Evolutionary conservation across 2,329 filamentous ascomycete species (phyloP), one percentile per base, ranked within the genome.

Genomic region (Hypoxylon sp.): DNA sequence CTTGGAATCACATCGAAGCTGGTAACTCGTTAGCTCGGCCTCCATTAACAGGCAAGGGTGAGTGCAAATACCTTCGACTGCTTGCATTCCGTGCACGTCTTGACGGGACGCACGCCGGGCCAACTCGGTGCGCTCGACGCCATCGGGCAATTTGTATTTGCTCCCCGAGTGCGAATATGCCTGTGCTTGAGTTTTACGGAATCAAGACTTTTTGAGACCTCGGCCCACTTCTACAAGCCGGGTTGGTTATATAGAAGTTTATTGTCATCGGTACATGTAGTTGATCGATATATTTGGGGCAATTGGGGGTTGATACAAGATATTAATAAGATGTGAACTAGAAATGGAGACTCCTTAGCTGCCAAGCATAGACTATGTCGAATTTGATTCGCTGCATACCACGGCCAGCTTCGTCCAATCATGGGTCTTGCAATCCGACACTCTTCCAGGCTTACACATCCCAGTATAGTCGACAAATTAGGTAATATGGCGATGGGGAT

Each of bases 1-100:
- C 60, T 72, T 75, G n/a, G 76, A 78, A 66, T 78, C 76, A 66
- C 77, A 78, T 53, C 76, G 75, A 48, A 78, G 69, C 77, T 78
- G 51, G 55, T 55, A 46, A 27, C 27, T 11, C 6, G 48, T 58
- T 35, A 65, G 71, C 65, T 13, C 31, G 48, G n/a, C 14, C 40
- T 14, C 55, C 3, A 61, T 59, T 40, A 58, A 50, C 13, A 69
- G 35, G 44, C 48, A 55, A 54, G 30, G 46, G 54, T 48, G 42
- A 44, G 40, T 4, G 51, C 60, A 60, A 58, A 22, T 61, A 76
- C 76, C 66, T 77, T 77, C 35, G 75, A 76, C 60, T 77, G 76
- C 49, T 77, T 77, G 70, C 76, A 77, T 70, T 77, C 76, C n/a
- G 76, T 77, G 68, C 76, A 77, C 7, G 76, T 77, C 61, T 75